Evolutionary conservation across 2,329 filamentous ascomycete species (phyloP), one percentile per base, ranked within the genome.

Genomic region (Calonectria crousiana): DNA sequence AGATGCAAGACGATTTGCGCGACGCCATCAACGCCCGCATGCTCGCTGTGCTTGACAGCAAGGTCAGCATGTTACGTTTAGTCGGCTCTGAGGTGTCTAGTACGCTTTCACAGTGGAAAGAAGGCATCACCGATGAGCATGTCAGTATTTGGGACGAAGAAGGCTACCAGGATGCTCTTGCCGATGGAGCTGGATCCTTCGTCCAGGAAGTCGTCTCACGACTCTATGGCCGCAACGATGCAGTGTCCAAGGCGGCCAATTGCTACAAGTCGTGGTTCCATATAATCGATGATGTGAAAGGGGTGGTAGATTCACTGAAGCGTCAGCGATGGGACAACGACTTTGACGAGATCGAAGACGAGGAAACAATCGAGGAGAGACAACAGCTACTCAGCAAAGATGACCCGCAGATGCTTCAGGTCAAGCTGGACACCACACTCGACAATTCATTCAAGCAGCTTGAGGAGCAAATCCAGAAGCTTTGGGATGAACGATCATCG

Each of bases 281-380:
- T n/a, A 90, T 93, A 6, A 90, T 97, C n/a, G 90, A 93, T 74
- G 91, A 92, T 67, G 90, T 94, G 18, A 89, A 89, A 53, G 86
- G 87, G 23, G 88, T 93, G 4, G 89, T 95, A 10, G 91, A 92
- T 51, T 88, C 91, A 72, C 89, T 97, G 78, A 90, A 88, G 74
- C 90, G 90, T 60, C 91, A 93, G 77, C 90, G 92, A 71, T 96
- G 94, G 94, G 93, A 96, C 75, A 93, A 95, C 70, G 93, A 95
- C 74, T 88, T 92, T 34, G 92, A 93, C 66, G 91, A 94, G 66
- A 91, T 95, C 51, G 93, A 95, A 74, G 93, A 95, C 74, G 94
- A 96, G 75, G 89, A 94, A 69, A 91, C 90, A 0, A 90, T 94
- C 26, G 92, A 95, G 75, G 88, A 88, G 23, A 89, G 93, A 41